These are phyloP conservation scores for Mortierella sp. DNA, from an alignment of 371 early-diverging fungal genomes.

Conservation along the genomic window DNA sequence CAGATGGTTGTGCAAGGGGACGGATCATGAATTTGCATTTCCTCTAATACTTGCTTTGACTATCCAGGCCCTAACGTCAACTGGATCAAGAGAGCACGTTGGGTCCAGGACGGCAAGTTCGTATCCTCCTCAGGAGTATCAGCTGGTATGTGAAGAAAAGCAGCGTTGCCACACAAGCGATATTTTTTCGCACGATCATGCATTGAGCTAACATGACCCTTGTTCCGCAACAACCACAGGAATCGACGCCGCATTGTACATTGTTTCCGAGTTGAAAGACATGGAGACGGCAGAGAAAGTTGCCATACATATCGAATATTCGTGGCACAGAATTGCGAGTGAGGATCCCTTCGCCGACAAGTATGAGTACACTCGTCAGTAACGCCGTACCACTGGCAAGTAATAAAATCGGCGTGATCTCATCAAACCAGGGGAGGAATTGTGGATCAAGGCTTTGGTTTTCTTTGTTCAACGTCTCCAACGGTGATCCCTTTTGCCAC, in stretches of 20 bases:
- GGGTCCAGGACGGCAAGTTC: slow-evolving; percentile 61
- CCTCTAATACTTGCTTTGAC: neutral
- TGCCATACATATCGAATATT: slow-evolving; percentile 34
- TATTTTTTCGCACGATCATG: too few species aligned
- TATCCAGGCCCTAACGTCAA: slow-evolving; percentile 17
- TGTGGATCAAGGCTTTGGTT: too few species aligned
- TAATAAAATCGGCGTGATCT: too few species aligned
- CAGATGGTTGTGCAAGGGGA: slow-evolving; percentile 20
- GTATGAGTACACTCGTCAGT: slow-evolving; percentile 39
- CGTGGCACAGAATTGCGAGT: slow-evolving; percentile 37
- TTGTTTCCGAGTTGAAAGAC: slow-evolving; percentile 29
- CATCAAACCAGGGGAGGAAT: too few species aligned
- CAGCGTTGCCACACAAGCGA: too few species aligned
- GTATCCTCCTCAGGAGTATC: slow-evolving; percentile 62
- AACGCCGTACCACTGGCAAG: too few species aligned
- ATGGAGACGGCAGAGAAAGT: slow-evolving; percentile 22
- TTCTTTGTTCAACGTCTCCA: too few species aligned
- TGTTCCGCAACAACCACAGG: slow-evolving; percentile 10
- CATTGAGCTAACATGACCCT: too few species aligned
- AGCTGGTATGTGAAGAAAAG: slow-evolving; percentile 5
- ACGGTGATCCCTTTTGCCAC: too few species aligned
- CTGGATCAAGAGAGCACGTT: slow-evolving; percentile 62
- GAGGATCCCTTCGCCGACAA: slow-evolving; percentile 50
- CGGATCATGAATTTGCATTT: neutral
- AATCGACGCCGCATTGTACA: slow-evolving; percentile 44